Evolutionary conservation across 2,329 filamentous ascomycete genomes (phyloP), one percentile per base, ranked within the genome.

Genomic region (Diplodia mutila): DNA sequence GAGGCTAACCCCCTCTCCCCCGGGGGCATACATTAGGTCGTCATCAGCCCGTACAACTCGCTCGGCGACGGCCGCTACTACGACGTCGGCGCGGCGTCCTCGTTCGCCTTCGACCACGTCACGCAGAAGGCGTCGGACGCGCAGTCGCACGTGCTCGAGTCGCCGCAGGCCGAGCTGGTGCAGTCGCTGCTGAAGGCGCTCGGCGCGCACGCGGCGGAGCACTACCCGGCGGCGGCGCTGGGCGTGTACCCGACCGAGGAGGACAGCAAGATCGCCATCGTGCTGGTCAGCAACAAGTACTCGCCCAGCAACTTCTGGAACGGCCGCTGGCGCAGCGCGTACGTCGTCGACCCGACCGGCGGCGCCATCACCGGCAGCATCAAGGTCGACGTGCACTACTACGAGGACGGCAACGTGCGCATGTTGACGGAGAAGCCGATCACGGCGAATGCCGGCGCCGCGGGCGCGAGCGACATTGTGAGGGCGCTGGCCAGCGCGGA

Each of bases 251-350:
- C 94, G 12, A 89, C 88, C 72, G 59, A 92, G 73, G 85, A 90
- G 71, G 91, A 94, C 78, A 86, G 87, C 32, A 88, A 89, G 73
- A 81, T 98, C 69, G 92, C 93, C 57, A 85, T 97, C 71, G 81
- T 97, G 66, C 88, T 97, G 61, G 94, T 97, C 59, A 92, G 94
- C 67, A 97, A 95, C 84, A 97, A 97, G 80, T 98, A 98, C 84
- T 97, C 92, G 75, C 95, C 96, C 8, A 93, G 94, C 78, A 99
- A 99, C 85, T 99, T 93, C 85, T 98, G 95, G 93, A 98, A 97
- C 81, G 95, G 95, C 70, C 93, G 95, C 70, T 99, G 95, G 92
- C 91, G 95, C 75, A 94, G 92, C 57, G 85, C 91, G 65, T 98
- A 98, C 83, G 86, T 91, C 74, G 91, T 91, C 79, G 86, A 90